phyloP scores from a whole-genome alignment of 2,329 filamentous ascomycete genomes.

The Byssothecium circinans region DNA sequence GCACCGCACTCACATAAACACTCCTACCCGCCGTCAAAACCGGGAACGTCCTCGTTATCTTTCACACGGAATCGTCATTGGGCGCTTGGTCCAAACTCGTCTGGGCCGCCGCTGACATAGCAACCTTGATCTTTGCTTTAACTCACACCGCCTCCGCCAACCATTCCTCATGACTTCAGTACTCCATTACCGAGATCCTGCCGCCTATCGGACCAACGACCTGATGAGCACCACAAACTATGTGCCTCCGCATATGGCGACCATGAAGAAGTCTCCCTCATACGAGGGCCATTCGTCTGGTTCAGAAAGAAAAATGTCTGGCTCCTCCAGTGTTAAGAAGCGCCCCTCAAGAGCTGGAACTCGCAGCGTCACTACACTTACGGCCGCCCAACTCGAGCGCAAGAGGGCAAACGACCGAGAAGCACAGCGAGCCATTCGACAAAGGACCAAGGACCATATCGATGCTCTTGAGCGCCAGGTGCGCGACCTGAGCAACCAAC shows the following conservation, averaged over 20 bases:
- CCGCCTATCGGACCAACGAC: conserved; percentile 41
- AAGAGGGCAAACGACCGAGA: conserved; percentile 64
- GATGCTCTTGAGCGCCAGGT: conserved; percentile 59
- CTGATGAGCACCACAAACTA: conserved; percentile 42
- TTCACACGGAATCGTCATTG: conserved; percentile 19
- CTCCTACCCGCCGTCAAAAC: conserved; percentile 22
- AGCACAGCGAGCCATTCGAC: conserved; percentile 61
- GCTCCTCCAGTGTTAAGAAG: conserved; percentile 47
- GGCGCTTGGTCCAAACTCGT: conserved; percentile 29
- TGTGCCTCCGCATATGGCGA: conserved; percentile 39
- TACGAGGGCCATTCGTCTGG: conserved; percentile 45
- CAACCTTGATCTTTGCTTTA: conserved; percentile 30
- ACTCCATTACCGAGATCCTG: conserved; percentile 43
- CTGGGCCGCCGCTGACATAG: conserved; percentile 36
- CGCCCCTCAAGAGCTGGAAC: conserved; percentile 58
- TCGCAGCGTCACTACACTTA: conserved; percentile 60
- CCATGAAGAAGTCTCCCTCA: conserved; percentile 39
- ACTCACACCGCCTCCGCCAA: conserved; percentile 35
- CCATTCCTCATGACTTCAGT: conserved; percentile 45
- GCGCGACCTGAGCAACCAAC: conserved; percentile 53
- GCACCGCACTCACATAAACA: conserved; percentile 23
- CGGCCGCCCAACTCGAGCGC: conserved; percentile 60
- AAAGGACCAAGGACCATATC: conserved; percentile 62
- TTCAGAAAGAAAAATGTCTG: conserved; percentile 37
- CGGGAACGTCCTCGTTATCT: conserved; percentile 29